Evolutionary conservation across 176 grass and related monocot species (phyloP).

Genomic region (Neostapfia colusana): DNA sequence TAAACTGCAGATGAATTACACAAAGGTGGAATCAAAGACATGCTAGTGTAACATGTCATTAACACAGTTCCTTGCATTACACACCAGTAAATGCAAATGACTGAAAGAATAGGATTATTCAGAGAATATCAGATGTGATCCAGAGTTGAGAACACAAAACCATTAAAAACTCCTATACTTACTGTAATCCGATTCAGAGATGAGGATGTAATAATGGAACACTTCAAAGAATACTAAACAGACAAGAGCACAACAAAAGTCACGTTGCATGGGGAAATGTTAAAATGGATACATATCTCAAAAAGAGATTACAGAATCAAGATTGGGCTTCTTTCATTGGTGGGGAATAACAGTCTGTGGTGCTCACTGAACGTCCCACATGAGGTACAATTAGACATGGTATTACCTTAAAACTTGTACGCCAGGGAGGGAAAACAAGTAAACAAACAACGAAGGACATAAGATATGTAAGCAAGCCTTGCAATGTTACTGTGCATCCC

Average conservation of each 20-base stretch:
- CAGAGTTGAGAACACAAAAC: neutral
- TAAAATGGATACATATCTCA: neutral
- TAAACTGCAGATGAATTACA: neutral
- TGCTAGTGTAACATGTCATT: neutral
- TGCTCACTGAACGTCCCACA: neutral
- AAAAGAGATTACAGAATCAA: neutral
- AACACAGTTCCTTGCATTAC: neutral
- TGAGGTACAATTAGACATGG: neutral
- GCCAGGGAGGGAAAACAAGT: slow-evolving; percentile 8
- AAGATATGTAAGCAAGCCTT: neutral
- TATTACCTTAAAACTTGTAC: slow-evolving; percentile 22
- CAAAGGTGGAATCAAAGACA: slow-evolving; percentile 25
- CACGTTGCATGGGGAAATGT: neutral
- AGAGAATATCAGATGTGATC: neutral
- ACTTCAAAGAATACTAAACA: neutral
- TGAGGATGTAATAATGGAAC: neutral
- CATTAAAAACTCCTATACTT: neutral
- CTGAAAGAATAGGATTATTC: slow-evolving; percentile 1
- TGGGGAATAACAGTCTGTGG: neutral
- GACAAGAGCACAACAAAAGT: neutral
- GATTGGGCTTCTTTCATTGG: neutral
- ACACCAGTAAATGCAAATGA: neutral
- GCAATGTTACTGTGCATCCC: neutral
- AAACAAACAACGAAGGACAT: slow-evolving; percentile 20
- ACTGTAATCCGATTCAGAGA: neutral